Evolutionary conservation across 1,139 yeast species (phyloP).

Genomic region (Meyerozyma athensensis): DNA sequence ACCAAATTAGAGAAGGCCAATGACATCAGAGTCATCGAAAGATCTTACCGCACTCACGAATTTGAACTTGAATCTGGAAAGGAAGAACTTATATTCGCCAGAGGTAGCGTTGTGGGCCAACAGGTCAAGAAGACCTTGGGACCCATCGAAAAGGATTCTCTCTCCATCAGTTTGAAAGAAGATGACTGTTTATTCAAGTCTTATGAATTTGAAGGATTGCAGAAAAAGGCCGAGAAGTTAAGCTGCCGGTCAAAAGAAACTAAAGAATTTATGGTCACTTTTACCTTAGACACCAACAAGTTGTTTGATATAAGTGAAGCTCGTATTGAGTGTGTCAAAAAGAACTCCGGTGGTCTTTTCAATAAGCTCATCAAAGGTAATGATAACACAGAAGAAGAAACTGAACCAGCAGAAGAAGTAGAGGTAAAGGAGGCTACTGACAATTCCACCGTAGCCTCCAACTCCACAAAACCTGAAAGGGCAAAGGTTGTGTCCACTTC

Average conservation of each 20-base stretch:
- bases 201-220: constrained; percentile 25
- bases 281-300: constrained; percentile 46
- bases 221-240: constrained; percentile 38
- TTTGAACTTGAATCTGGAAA: constrained; percentile 29
- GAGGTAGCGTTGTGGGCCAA: constrained; percentile 33
- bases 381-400: constrained; percentile 13
- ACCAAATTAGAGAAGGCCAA: constrained; percentile 51
- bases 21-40: constrained; percentile 59
- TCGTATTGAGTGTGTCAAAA: constrained; percentile 35
- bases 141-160: constrained; percentile 21
- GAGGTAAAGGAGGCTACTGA: constrained; percentile 9
- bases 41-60: constrained; percentile 41
- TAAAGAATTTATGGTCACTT: constrained; percentile 35
- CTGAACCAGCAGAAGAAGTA: constrained; percentile 10
- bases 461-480: constrained; percentile 15
- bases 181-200: constrained; percentile 45
- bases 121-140: constrained; percentile 30
- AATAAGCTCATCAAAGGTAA: constrained; percentile 23
- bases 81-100: constrained; percentile 35
- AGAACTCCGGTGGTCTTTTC: constrained; percentile 21
- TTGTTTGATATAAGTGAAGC: constrained; percentile 41
- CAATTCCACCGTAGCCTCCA: constrained; percentile 13
- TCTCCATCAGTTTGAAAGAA: constrained; percentile 49
- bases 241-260: constrained; percentile 36
- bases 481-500: constrained; percentile 16